A percentile compares a stretch with the other conserved stretches of the same genome.
These are phyloP conservation scores for Dendrobium chrysotoxum DNA, from an alignment of 106 monocot species.

Conservation along the genomic window DNA sequence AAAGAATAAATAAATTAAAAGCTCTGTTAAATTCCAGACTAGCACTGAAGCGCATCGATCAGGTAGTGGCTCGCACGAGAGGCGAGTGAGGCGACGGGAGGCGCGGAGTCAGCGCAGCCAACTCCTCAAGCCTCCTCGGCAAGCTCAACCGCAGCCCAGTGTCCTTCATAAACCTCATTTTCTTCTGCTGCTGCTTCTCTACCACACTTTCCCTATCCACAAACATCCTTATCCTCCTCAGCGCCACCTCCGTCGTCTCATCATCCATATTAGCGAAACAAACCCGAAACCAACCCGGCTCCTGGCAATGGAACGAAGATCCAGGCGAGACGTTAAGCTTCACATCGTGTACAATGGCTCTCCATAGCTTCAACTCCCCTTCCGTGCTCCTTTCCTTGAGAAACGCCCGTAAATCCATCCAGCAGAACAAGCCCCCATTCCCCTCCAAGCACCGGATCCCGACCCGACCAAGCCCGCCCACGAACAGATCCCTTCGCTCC, in stretches of 20 bases:
- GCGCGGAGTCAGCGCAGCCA: not conserved
- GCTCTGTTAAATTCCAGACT: too few species aligned
- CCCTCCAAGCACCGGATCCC: conserved; percentile 37
- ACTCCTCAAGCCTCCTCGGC: conserved; percentile 6
- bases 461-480: conserved; percentile 12
- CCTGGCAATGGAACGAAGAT: conserved; percentile 29
- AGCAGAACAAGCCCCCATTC: conserved; percentile 63
- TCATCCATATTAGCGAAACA: conserved; percentile 73
- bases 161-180: conserved; percentile 22
- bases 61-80: conserved; percentile 10
- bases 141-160: conserved; percentile 12
- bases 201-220: not conserved
- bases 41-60: conserved; percentile 32
- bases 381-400: conserved; percentile 30
- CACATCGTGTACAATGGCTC: conserved; percentile 37
- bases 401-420: conserved; percentile 62
- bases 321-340: conserved; percentile 41
- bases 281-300: conserved; percentile 67
- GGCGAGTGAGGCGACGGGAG: conserved; percentile 10
- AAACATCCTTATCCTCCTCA: conserved; percentile 41
- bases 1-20: too few species aligned
- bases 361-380: conserved; percentile 48
- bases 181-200: too few species aligned
- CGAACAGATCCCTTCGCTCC: conserved; percentile 25
- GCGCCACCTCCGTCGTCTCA: conserved; percentile 41